phyloP scores from a whole-genome alignment of 2,329 filamentous ascomycete genomes.

The Aspergillus glaucus region DNA sequence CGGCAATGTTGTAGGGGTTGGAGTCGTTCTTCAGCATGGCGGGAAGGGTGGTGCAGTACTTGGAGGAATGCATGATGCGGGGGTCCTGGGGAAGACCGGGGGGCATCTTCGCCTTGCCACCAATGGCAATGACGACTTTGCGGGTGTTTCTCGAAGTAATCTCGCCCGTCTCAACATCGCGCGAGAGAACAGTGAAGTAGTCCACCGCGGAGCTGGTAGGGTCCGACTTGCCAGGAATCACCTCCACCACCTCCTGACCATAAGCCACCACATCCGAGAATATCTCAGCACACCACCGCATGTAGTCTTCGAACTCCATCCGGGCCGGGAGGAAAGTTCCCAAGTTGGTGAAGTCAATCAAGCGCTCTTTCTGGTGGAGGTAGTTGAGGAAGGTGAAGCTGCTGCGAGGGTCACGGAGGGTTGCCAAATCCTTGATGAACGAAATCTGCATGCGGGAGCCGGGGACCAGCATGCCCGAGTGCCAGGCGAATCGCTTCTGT shows the following conservation, averaged over 20 bases:
- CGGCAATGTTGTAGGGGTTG: constrained; percentile 63
- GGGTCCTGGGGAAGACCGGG: constrained; percentile 61
- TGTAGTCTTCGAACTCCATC: constrained; percentile 89
- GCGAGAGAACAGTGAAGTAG: constrained; percentile 62
- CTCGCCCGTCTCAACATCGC: constrained; percentile 48
- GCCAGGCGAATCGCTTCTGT: constrained; percentile 80
- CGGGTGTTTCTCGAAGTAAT: constrained; percentile 35
- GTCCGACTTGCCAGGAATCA: constrained; percentile 54
- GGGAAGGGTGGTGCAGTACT: constrained; percentile 56
- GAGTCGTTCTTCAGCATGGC: constrained; percentile 32
- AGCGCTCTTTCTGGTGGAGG: constrained; percentile 69
- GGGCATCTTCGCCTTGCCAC: constrained; percentile 65
- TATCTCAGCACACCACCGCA: constrained; percentile 80
- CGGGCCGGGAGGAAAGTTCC: constrained; percentile 81
- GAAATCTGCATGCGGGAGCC: constrained; percentile 97
- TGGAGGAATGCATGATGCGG: constrained; percentile 78
- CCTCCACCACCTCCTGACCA: constrained; percentile 66
- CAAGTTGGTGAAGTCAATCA: constrained; percentile 87
- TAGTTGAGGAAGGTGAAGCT: constrained; percentile 97
- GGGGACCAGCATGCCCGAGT: constrained; percentile 88
- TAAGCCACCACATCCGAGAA: constrained; percentile 72
- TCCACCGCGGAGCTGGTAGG: constrained; percentile 49
- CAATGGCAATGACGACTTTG: constrained; percentile 58
- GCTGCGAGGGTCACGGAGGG: constrained; percentile 77
- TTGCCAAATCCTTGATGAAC: constrained; percentile 93